Percentiles rank a stretch among this genome's conserved stretches.
phyloP scores from a whole-genome alignment of 768 basidiomycete genomes.

The Suillus lakei region DNA sequence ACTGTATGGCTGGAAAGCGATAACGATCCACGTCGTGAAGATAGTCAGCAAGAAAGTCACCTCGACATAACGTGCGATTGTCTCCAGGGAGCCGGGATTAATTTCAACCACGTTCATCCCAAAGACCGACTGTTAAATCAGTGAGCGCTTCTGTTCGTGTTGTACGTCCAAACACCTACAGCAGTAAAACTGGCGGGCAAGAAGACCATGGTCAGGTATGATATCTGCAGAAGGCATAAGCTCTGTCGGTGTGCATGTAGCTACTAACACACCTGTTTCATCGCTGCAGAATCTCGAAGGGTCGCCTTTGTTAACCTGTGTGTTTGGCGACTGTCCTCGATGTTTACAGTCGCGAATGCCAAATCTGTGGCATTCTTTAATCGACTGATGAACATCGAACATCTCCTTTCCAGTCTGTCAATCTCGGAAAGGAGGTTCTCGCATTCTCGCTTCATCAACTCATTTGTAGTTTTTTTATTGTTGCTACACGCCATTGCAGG shows the following conservation, averaged over 20 bases:
- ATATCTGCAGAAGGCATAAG: conserved; percentile 39
- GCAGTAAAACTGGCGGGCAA: conserved; percentile 55
- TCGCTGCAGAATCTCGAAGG: conserved; percentile 44
- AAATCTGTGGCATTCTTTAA: conserved; percentile 36
- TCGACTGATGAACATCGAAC: conserved; percentile 32
- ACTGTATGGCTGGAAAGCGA: conserved; percentile 46
- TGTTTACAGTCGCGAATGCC: conserved; percentile 64
- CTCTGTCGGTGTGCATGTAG: background rate
- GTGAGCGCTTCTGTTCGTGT: conserved; percentile 12
- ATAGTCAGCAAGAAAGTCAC: conserved; percentile 50
- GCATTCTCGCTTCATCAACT: conserved; percentile 22
- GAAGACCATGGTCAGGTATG: conserved; percentile 65
- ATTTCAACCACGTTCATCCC: conserved; percentile 35
- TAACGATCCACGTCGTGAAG: conserved; percentile 54
- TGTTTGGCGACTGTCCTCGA: conserved; percentile 59
- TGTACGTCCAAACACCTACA: conserved; percentile 17
- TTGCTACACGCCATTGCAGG: conserved; percentile 41
- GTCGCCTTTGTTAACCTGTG: conserved; percentile 46
- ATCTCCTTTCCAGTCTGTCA: conserved; percentile 40
- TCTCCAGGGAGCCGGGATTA: conserved; percentile 23
- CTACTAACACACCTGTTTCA: conserved; percentile 34
- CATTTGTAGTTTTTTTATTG: background rate
- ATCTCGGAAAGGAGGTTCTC: conserved; percentile 44
- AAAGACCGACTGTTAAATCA: conserved; percentile 32
- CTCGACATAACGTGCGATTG: conserved; percentile 43